Evolutionary conservation across 2,329 filamentous ascomycete species (phyloP), one percentile per base, ranked within the genome.

Genomic region (Fusarium cyanostomum): DNA sequence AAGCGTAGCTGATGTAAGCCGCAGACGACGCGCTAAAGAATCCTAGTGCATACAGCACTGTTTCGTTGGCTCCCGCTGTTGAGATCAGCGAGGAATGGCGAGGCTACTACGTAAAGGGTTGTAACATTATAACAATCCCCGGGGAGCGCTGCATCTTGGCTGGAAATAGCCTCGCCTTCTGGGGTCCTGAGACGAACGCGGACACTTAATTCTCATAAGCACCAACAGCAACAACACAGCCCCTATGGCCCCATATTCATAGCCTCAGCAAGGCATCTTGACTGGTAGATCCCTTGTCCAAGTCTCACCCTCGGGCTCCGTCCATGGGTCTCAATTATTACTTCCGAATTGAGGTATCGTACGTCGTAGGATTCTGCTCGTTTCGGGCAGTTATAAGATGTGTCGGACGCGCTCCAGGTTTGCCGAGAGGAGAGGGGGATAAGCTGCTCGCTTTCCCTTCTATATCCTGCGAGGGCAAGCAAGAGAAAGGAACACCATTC

Each of bases 171-270:
- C 46, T 62, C 56, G 51, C 56, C 48, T 43, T 52, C 52, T 41
- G 34, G 18, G 34, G 43, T 33, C 56, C 50, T 64, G 16, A 31
- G 12, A 48, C 48, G 27, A 37, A 41, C 33, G 18, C 42, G 31
- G 56, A 42, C 43, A 43, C 62, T 65, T 66, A 65, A 65, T 66
- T 65, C 62, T 65, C 35, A 65, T 62, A 31, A 64, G 48, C 56
- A 64, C 44, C 27, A 31, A 15, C 30, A 21, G 8, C 28, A 30
- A 26, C 11, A 18, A 16, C 12, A 24, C n/a, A 30, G 45, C 24
- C 33, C 24, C 57, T 34, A 50, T 33, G 39, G 57, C 18, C 39
- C 62, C 62, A 62, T 66, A 38, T 16, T 27, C 56, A 44, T 42
- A 65, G 49, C 49, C 44, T 53, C 30, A 37, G 50, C 37, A 46